Base-by-base conservation (phyloP, 2,329 filamentous ascomycete genomes). In the Fusarium avenaceum region DNA sequence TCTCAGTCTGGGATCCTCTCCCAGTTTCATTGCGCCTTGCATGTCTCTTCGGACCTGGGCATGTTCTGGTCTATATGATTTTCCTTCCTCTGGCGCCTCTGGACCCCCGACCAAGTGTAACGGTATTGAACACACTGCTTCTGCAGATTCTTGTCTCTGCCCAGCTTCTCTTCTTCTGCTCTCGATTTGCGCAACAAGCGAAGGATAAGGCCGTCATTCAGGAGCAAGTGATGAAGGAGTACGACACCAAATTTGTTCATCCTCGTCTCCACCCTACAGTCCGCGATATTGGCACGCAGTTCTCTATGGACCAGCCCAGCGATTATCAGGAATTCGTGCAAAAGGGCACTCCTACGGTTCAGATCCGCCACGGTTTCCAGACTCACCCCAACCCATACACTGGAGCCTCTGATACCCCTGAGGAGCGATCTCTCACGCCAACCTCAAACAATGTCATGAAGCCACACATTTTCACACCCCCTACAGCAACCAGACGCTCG, bases 161-260 rank as follows among this genome's bases (percentile, higher is more conserved):
- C 2, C 93, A 97, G 77, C 86, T 98, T 67, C 85, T 89, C 52
- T 83, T 93, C 30, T 82, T 98, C 49, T 90, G 91, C 63, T 86
- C 85, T 3, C 89, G 85, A 33, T 98, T 95, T 79, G 85, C 87
- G 5, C 94, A 95, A 76, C 94, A 98, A 77, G 88, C 88, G 63
- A 97, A 94, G 76, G 96, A 99, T 78, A 88, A 88, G 3, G 85
- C 89, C 3, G 86, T 97, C 46, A 91, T 99, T 60, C 93, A 97
- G 71, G 93, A 91, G 72, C 92, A 98, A 79, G 95, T 98, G 7
- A 85, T 98, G 80, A 90, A 94, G 76, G 96, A 99, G 80, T 99
- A 99, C 76, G 93, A 98, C 76, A 92, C 89, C 71, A 99, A 99
- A 81, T 97, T 91, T 75, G 96, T 99, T 1, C 93, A 96, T 74